These are phyloP conservation scores for Solanum chiquidenum DNA, from an alignment of 257 asterid species.

Conservation along the genomic window DNA sequence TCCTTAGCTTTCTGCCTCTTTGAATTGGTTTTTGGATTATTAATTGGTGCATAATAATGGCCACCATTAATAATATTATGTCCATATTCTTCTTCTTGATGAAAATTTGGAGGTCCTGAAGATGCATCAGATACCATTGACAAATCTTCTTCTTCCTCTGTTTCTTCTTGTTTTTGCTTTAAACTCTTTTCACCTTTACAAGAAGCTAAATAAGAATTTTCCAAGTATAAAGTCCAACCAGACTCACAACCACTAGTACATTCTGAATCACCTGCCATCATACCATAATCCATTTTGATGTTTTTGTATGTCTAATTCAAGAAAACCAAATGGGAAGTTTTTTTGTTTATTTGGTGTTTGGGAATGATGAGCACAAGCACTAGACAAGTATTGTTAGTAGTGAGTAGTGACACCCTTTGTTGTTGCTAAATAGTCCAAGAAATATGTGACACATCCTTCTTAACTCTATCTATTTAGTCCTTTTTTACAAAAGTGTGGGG, in stretches of 20 bases:
- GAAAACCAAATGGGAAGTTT: neutral
- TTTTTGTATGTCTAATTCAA: neutral
- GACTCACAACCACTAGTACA: slow-evolving; percentile 84
- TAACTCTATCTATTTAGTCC: slow-evolving; percentile 1
- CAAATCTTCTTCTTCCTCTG: slow-evolving; percentile 18
- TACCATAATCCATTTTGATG: slow-evolving; percentile 27
- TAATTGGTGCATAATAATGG: slow-evolving; percentile 6
- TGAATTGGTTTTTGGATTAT: slow-evolving; percentile 8
- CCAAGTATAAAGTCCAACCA: slow-evolving; percentile 78
- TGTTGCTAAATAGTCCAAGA: neutral
- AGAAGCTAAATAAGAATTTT: slow-evolving; percentile 15
- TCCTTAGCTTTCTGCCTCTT: slow-evolving; percentile 25
- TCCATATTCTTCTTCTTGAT: slow-evolving; percentile 24
- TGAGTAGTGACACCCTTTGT: neutral
- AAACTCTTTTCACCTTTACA: neutral
- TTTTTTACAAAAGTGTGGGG: neutral
- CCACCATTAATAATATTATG: neutral
- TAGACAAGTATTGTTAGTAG: neutral
- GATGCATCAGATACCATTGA: slow-evolving; percentile 92
- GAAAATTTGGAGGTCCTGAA: slow-evolving; percentile 73
- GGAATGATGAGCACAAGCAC: neutral
- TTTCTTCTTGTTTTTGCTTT: neutral
- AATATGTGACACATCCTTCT: neutral
- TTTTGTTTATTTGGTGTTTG: neutral
- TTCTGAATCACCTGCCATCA: slow-evolving; percentile 32